Conservation (phyloP, 2,329 filamentous ascomycete species). For the Neonectria neomacrospora region DNA sequence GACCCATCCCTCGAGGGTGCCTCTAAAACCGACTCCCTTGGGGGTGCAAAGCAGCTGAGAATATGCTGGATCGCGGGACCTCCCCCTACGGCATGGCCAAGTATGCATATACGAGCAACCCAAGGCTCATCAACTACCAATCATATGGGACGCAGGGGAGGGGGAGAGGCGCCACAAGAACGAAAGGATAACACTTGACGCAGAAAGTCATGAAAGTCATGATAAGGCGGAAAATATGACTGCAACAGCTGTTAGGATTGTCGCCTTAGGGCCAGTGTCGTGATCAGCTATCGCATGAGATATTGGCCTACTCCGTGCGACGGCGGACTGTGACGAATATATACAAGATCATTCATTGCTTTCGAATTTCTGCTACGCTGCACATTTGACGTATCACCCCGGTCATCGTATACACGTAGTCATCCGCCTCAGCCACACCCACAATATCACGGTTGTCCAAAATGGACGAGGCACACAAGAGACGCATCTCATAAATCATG, state of each 20-base stretch:
- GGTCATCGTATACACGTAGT: neutral
- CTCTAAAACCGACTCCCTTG: neutral
- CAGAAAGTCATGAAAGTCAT: no score
- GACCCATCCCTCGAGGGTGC: no score
- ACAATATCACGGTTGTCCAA: neutral
- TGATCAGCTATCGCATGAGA: neutral
- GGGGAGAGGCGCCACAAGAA: neutral
- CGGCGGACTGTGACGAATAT: no score
- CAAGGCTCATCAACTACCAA: neutral
- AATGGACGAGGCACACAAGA: neutral
- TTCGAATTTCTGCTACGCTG: neutral
- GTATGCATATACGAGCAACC: slow-evolving; percentile 3
- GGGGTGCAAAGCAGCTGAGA: neutral
- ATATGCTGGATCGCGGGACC: no score
- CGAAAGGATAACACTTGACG: neutral
- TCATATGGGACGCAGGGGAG: neutral
- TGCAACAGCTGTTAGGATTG: neutral
- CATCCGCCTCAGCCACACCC: neutral
- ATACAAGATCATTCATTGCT: neutral
- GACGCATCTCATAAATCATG: slow-evolving; percentile 20
- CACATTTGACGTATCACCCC: neutral
- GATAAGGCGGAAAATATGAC: neutral
- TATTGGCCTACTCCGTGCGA: neutral
- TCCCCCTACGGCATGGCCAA: neutral
- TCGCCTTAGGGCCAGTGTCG: neutral